Conservation (phyloP, 139 green algal species). For the Chlamydomonas applanata region DNA sequence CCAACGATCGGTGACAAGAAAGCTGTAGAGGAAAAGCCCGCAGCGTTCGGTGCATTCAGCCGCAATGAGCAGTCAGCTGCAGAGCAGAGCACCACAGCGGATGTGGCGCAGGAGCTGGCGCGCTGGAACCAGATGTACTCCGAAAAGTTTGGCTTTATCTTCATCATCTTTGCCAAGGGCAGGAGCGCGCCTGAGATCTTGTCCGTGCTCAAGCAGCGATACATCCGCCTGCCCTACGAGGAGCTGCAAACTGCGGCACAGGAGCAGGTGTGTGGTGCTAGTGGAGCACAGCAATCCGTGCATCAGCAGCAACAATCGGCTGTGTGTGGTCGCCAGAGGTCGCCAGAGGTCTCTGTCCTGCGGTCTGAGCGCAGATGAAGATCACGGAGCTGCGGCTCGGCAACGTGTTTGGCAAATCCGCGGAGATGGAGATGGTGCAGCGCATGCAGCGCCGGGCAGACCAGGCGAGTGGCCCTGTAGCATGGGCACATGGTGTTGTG, state of each 20-base stretch:
- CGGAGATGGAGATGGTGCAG: not conserved
- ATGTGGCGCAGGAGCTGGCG: constrained; percentile 44
- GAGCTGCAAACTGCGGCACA: constrained; percentile 46
- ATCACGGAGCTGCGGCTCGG: constrained; percentile 92
- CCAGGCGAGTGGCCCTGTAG: constrained; percentile 28
- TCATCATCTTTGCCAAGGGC: constrained; percentile 90
- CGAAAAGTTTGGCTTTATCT: constrained; percentile 88
- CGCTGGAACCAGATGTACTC: constrained; percentile 71
- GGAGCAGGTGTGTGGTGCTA: constrained; percentile 3
- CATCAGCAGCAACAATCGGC: not conserved
- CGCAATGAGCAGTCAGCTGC: constrained; percentile 21
- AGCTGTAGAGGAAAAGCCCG: constrained; percentile 17
- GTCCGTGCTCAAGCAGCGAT: constrained; percentile 43
- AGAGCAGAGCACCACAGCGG: constrained; percentile 1
- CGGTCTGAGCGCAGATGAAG: constrained; percentile 76
- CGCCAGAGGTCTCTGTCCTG: no score
- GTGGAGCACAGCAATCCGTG: not conserved
- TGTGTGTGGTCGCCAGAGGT: no score
- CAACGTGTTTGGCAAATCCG: constrained; percentile 32
- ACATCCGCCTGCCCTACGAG: constrained; percentile 43
- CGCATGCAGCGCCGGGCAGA: constrained; percentile 31
- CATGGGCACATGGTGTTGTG: no score
- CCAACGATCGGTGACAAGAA: constrained; percentile 82
- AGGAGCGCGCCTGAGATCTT: constrained; percentile 69
- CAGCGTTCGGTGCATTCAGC: constrained; percentile 35